Evolutionary conservation across 208 protist species (phyloP).

Genomic region (Vickermania spadyakhi): DNA sequence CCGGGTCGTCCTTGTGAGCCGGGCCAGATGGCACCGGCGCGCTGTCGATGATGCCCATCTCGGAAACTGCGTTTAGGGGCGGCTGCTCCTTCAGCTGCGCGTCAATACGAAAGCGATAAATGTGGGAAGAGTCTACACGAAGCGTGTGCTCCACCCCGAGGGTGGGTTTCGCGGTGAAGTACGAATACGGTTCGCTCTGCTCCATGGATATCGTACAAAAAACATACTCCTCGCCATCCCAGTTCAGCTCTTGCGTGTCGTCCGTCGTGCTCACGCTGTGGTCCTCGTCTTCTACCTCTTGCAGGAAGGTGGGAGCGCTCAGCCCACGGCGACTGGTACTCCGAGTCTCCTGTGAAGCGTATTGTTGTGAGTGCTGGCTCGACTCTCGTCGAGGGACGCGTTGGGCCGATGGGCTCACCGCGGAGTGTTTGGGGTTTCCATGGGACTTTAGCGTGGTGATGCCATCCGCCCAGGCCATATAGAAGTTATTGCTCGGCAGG

Average conservation of each 20-base stretch:
- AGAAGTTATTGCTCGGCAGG: conserved; percentile 50
- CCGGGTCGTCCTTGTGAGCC: neutral
- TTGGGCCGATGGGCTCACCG: neutral
- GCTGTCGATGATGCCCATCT: neutral
- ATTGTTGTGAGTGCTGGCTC: too few species aligned
- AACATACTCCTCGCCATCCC: conserved; percentile 53
- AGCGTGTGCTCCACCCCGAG: conserved; percentile 61
- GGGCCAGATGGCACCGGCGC: neutral
- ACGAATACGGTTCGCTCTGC: conserved; percentile 15
- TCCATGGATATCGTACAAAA: conserved; percentile 65
- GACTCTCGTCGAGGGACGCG: too few species aligned
- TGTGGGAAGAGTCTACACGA: conserved; percentile 54
- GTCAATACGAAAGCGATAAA: conserved; percentile 48
- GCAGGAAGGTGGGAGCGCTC: neutral
- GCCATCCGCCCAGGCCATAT: conserved; percentile 61
- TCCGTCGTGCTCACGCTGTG: neutral
- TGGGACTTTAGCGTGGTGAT: neutral
- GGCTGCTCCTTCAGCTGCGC: conserved; percentile 11
- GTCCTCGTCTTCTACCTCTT: neutral
- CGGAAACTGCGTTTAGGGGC: neutral
- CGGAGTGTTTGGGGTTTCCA: neutral
- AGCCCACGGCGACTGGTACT: neutral
- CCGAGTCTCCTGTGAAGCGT: neutral
- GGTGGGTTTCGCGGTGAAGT: conserved; percentile 53
- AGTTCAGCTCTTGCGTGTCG: conserved; percentile 11